These are phyloP conservation scores for Colletotrichum sidae DNA, from an alignment of 2,329 filamentous ascomycete species.

Conservation along the genomic window DNA sequence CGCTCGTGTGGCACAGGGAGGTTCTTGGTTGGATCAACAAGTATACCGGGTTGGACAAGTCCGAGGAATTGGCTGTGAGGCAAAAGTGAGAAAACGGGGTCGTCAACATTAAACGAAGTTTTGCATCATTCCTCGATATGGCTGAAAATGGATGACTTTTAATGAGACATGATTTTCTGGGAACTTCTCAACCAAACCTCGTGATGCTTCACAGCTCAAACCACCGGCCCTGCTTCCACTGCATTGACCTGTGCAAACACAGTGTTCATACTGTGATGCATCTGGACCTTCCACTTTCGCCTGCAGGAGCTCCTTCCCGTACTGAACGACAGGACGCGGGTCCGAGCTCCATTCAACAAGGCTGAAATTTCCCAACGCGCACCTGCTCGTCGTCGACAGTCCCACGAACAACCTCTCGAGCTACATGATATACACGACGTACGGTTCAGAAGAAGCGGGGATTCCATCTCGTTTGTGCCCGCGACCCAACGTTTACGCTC, in stretches of 20 bases:
- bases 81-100: conserved; percentile 6
- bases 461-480: not conserved
- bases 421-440: not conserved
- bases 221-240: too few species aligned
- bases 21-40: conserved; percentile 84
- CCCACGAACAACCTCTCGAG: conserved; percentile 4
- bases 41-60: conserved; percentile 60
- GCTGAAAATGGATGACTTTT: too few species aligned
- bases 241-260: not conserved
- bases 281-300: not conserved
- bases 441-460: not conserved
- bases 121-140: not conserved
- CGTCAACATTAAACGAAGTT: not conserved
- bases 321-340: conserved; percentile 4
- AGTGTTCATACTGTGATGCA: conserved; percentile 22
- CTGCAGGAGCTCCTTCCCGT: conserved; percentile 6
- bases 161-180: too few species aligned
- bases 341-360: conserved; percentile 33
- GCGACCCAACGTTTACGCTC: conserved; percentile 15
- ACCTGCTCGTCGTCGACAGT: conserved; percentile 1
- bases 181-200: too few species aligned
- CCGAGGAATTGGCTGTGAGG: conserved; percentile 23
- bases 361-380: conserved; percentile 34
- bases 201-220: too few species aligned
- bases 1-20: conserved; percentile 87